Percentiles rank a stretch among this genome's conserved stretches.
Evolutionary conservation across 1,139 yeast genomes (phyloP).

Genomic region (Candida pseudocylindracea): DNA sequence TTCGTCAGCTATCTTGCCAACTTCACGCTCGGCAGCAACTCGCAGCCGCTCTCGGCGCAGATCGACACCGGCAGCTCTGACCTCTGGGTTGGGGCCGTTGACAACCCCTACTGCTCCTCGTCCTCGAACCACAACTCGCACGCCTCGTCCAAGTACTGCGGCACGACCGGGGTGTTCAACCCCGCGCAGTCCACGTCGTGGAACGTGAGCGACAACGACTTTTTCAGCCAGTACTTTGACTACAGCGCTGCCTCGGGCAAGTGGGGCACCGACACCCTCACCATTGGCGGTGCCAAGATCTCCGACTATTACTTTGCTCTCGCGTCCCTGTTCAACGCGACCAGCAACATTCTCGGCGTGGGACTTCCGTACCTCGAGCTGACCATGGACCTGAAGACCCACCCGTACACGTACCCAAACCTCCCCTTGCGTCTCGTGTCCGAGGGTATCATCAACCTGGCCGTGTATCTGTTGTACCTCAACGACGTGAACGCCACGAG

Average conservation of each 20-base stretch:
- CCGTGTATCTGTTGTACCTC: slow-evolving; percentile 1
- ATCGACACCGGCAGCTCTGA: slow-evolving; percentile 1
- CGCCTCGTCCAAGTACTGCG: too few species aligned
- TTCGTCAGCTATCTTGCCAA: not conserved
- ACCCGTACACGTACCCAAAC: slow-evolving; percentile 20
- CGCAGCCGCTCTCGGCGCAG: not conserved
- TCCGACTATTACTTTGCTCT: slow-evolving; percentile 8
- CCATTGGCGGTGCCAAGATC: not conserved
- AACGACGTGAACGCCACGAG: not conserved
- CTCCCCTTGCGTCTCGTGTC: slow-evolving; percentile 31
- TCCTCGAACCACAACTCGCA: too few species aligned
- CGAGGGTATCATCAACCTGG: slow-evolving; percentile 19
- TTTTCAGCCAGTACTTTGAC: not conserved
- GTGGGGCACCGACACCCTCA: not conserved
- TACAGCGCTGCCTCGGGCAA: not conserved
- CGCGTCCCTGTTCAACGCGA: slow-evolving; percentile 6
- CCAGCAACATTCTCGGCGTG: slow-evolving; percentile 1
- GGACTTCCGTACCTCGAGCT: not conserved
- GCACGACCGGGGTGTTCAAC: too few species aligned
- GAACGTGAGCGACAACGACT: not conserved
- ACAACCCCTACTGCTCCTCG: too few species aligned
- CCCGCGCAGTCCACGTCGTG: too few species aligned
- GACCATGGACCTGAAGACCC: not conserved
- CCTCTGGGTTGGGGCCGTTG: not conserved
- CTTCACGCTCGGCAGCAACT: not conserved